Conservation (phyloP, 768 basidiomycete genomes). For the Russula emetica region DNA sequence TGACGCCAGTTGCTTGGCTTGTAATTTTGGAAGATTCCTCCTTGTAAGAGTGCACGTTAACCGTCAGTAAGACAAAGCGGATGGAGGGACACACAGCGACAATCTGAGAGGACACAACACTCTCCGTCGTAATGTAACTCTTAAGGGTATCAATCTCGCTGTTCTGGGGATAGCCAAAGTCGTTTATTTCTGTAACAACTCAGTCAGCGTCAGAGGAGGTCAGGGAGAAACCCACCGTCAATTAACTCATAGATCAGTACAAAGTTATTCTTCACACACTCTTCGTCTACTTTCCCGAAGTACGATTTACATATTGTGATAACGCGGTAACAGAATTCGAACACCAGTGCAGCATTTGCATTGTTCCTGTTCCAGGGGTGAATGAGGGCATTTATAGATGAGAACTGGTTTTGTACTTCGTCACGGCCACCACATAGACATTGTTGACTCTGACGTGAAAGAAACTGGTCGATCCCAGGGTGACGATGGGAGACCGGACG, state of each 20-base stretch:
- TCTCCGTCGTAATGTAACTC: constrained; percentile 97
- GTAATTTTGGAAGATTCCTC: constrained; percentile 98
- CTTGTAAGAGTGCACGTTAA: constrained; percentile 39
- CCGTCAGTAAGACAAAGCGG: neutral
- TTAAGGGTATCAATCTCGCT: constrained; percentile 98
- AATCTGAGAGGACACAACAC: constrained; percentile 80
- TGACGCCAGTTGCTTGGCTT: constrained; percentile 92
- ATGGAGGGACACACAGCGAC: constrained; percentile 57
- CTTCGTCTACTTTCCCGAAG: constrained; percentile 98
- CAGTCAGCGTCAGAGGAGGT: constrained; percentile 3
- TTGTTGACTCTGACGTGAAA: constrained; percentile 97
- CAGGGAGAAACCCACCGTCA: constrained; percentile 61
- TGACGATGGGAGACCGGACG: constrained; percentile 95
- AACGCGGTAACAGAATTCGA: constrained; percentile 97
- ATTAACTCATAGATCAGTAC: constrained; percentile 97
- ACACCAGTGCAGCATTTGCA: constrained; percentile 94
- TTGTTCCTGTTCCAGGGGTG: constrained; percentile 59
- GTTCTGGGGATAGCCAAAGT: constrained; percentile 99
- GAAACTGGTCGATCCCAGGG: constrained; percentile 96
- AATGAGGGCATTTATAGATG: neutral
- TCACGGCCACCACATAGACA: constrained; percentile 91
- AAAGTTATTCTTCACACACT: constrained; percentile 98
- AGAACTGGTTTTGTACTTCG: constrained; percentile 57
- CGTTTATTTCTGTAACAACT: constrained; percentile 75
- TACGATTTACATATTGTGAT: constrained; percentile 92